phyloP scores from a whole-genome alignment of 805 yeast genomes.

The Hanseniaspora jakobsenii region DNA sequence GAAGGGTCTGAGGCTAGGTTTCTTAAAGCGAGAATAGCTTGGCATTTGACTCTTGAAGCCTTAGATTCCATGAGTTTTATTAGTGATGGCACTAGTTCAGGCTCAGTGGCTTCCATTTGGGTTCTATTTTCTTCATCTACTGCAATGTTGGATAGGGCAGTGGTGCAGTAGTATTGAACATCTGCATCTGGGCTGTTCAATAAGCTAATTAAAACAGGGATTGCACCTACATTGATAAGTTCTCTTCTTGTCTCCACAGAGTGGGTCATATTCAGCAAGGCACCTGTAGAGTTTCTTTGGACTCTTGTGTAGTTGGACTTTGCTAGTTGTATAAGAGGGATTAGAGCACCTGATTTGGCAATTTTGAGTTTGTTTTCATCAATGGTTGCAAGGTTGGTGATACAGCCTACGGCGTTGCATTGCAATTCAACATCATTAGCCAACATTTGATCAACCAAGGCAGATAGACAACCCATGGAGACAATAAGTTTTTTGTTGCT shows the following conservation, averaged over 20 bases:
- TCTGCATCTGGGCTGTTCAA: conserved; percentile 83
- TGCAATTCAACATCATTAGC: conserved; percentile 94
- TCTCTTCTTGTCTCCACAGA: conserved; percentile 93
- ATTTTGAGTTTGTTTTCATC: conserved; percentile 93
- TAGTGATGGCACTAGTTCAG: conserved; percentile 74
- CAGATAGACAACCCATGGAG: conserved; percentile 96
- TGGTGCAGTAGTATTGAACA: conserved; percentile 96
- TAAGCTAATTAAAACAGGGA: conserved; percentile 84
- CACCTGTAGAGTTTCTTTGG: conserved; percentile 98
- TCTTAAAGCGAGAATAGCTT: conserved; percentile 91
- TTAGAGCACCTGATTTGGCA: conserved; percentile 90
- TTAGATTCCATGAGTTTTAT: conserved; percentile 87
- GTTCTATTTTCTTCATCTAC: conserved; percentile 88
- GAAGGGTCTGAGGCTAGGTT: conserved; percentile 92
- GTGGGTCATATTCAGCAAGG: conserved; percentile 94
- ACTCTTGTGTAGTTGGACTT: conserved; percentile 90
- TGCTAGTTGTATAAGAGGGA: conserved; percentile 88
- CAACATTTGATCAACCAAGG: conserved; percentile 94
- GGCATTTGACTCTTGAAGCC: conserved; percentile 92
- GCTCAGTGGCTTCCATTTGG: conserved; percentile 81
- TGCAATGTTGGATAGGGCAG: conserved; percentile 92
- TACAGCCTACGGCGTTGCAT: conserved; percentile 98
- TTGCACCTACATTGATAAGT: conserved; percentile 94
- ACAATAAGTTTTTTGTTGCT: conserved; percentile 88
- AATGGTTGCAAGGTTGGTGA: conserved; percentile 93